Conservation (phyloP, 306 rosid species). For the Acmispon strigosus region DNA sequence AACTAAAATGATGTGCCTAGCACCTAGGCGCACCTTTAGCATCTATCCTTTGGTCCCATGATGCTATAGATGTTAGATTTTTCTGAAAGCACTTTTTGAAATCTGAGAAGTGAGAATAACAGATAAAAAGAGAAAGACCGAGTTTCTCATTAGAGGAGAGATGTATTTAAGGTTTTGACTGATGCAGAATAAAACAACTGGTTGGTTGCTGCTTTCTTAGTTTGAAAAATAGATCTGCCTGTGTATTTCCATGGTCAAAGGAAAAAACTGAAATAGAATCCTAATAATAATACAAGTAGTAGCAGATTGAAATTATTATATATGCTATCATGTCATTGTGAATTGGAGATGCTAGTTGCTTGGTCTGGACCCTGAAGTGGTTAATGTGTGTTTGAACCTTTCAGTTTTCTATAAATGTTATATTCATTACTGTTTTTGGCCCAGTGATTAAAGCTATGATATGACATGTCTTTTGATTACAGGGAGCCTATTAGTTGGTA, state of each 20-base stretch:
- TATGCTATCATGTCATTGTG: background rate
- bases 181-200: background rate
- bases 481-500: slow-evolving; percentile 82
- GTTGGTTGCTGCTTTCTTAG: background rate
- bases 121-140: background rate
- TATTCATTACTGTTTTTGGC: background rate
- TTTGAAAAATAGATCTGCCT: background rate
- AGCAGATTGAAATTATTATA: background rate
- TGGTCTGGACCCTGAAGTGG: background rate
- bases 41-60: background rate
- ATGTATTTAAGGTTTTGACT: background rate
- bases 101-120: background rate
- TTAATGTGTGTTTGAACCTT: background rate
- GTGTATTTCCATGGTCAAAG: background rate
- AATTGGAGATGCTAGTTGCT: background rate
- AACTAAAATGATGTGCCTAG: background rate
- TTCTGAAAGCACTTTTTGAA: background rate
- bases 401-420: background rate
- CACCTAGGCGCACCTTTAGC: background rate
- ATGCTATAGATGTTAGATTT: background rate
- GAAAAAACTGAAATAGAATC: background rate
- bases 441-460: background rate
- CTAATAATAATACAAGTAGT: background rate
- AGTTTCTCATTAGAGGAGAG: background rate
- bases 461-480: slow-evolving; percentile 12